Evolutionary conservation across 192 early-diverging fungal genomes (phyloP).

Genomic region (Dimargaris verticillata): DNA sequence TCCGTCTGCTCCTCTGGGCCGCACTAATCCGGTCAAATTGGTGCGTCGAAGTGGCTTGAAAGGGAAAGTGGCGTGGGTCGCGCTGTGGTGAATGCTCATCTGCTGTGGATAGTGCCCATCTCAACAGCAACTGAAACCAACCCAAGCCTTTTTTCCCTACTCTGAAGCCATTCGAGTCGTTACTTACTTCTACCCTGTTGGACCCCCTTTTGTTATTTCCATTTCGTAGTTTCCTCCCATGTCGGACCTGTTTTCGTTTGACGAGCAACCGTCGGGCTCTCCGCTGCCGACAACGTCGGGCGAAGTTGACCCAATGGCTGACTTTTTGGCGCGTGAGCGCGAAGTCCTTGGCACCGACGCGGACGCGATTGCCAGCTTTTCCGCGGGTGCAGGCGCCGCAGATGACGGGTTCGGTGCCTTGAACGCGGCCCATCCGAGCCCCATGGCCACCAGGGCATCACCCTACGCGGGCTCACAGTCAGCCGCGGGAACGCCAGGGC

Average conservation of each 20-base stretch:
- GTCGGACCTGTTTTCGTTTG: conserved; percentile 11
- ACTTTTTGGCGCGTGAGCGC: conserved; percentile 62
- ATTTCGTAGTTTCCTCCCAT: background rate
- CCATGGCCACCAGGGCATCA: no score
- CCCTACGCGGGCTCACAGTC: background rate
- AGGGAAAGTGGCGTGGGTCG: no score
- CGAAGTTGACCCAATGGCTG: conserved; percentile 42
- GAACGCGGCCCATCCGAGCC: no score
- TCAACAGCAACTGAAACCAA: no score
- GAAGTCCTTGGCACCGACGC: conserved; percentile 54
- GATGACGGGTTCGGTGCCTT: conserved; percentile 2
- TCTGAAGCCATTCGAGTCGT: no score
- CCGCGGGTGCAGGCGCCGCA: background rate
- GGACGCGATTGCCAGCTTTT: conserved; percentile 16
- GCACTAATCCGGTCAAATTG: no score
- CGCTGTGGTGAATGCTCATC: no score
- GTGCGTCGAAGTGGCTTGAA: no score
- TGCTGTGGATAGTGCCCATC: no score
- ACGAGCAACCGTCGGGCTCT: background rate
- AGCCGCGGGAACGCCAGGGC: background rate
- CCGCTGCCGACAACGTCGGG: background rate
- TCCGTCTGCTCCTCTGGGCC: no score
- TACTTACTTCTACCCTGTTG: no score
- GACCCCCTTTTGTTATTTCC: background rate
- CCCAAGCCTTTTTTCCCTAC: no score